Conservation (phyloP, 805 yeast genomes). For the Lipomyces orientalis region DNA sequence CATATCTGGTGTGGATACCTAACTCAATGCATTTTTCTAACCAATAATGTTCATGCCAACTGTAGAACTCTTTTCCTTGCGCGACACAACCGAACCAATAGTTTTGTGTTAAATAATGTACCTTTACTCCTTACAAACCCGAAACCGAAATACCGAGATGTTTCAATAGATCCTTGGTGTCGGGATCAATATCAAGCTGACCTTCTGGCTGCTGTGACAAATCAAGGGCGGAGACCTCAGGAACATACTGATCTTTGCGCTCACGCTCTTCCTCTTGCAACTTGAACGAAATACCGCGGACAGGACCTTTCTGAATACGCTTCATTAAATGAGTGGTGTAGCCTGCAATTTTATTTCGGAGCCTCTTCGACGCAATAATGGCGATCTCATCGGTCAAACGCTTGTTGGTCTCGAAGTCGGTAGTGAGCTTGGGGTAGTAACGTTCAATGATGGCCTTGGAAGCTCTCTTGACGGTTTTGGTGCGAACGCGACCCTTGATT, state of each 20-base stretch:
- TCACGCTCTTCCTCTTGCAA: slow-evolving; percentile 99
- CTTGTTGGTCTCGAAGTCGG: slow-evolving; percentile 99
- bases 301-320: slow-evolving; percentile 99
- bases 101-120: too few relatives aligned
- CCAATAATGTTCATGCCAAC: not conserved
- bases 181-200: slow-evolving; percentile 95
- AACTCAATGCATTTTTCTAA: not conserved
- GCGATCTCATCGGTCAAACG: slow-evolving; percentile 98
- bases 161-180: slow-evolving; percentile 94
- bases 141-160: slow-evolving; percentile 62
- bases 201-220: slow-evolving; percentile 87
- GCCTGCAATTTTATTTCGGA: slow-evolving; percentile 99
- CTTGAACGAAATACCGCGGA: slow-evolving; percentile 99
- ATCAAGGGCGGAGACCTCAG: slow-evolving; percentile 99
- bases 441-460: slow-evolving; percentile 99
- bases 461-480: slow-evolving; percentile 99
- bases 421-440: slow-evolving; percentile 99
- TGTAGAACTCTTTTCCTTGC: not conserved
- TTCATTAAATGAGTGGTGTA: slow-evolving; percentile 99
- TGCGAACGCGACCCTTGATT: slow-evolving; percentile 97
- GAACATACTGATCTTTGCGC: slow-evolving; percentile 99
- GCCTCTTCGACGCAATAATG: slow-evolving; percentile 98
- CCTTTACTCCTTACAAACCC: not conserved
- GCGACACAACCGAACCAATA: not conserved
- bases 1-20: not conserved